These are phyloP conservation scores for Pythium dissimile DNA, from an alignment of 352 stramenopile genomes.

Conservation along the genomic window DNA sequence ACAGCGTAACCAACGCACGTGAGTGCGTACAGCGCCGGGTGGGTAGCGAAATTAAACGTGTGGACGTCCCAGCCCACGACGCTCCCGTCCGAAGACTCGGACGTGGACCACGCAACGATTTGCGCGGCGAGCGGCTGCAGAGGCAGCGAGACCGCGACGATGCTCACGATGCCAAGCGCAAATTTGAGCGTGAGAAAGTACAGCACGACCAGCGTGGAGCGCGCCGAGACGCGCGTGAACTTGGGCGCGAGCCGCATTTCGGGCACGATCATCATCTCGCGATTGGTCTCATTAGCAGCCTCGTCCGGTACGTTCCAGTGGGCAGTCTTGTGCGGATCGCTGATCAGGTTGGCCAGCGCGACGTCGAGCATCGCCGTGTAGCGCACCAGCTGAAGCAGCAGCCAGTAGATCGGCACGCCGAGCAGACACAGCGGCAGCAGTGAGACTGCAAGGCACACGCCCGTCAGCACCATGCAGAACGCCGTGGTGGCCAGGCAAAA, in stretches of 20 bases:
- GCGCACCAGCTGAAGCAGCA: not conserved
- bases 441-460: not conserved
- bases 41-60: constrained; percentile 10
- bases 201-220: constrained; percentile 22
- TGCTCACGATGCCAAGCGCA: constrained; percentile 24
- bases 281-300: too few species aligned
- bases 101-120: constrained; percentile 13
- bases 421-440: constrained; percentile 6
- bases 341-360: constrained; percentile 8
- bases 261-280: too few species aligned
- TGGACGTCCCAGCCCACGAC: constrained; percentile 6
- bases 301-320: not conserved
- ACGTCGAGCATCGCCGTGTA: not conserved
- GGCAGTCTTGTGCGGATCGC: not conserved
- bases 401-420: not conserved
- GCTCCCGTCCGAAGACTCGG: too few species aligned
- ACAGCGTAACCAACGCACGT: constrained; percentile 7
- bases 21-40: constrained; percentile 1
- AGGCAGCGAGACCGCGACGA: constrained; percentile 19
- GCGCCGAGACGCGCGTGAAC: constrained; percentile 1
- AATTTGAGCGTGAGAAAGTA: constrained; percentile 44
- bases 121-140: constrained; percentile 23
- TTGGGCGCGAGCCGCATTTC: constrained; percentile 2
- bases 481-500: not conserved
- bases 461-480: not conserved